Percentiles rank a stretch among this genome's conserved stretches.
phyloP scores from a whole-genome alignment of 441 rosid genomes.

The Cnidoscolus chayamansa region DNA sequence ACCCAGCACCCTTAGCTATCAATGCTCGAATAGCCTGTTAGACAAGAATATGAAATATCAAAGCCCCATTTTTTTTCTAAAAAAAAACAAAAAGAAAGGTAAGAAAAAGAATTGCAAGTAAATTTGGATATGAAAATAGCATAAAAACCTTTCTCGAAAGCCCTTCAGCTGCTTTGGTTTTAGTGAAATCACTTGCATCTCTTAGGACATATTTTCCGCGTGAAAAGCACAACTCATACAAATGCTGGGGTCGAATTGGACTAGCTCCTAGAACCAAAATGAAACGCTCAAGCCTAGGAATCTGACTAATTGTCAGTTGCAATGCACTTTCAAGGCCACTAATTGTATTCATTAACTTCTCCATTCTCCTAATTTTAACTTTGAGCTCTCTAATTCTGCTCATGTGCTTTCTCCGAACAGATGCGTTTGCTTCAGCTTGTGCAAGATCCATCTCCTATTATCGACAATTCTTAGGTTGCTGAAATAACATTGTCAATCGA shows the following conservation, averaged over 20 bases:
- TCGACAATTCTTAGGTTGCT: slow-evolving; percentile 33
- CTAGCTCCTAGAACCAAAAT: slow-evolving; percentile 68
- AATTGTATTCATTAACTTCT: slow-evolving; percentile 60
- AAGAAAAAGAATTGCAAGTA: neutral
- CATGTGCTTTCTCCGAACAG: slow-evolving; percentile 46
- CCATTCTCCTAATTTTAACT: slow-evolving; percentile 54
- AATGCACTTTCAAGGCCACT: slow-evolving; percentile 50
- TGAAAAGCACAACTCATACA: slow-evolving; percentile 55
- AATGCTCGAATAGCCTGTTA: slow-evolving; percentile 65
- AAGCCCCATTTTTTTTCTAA: neutral
- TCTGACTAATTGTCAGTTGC: slow-evolving; percentile 43
- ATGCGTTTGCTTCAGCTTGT: slow-evolving; percentile 41
- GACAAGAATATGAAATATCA: slow-evolving; percentile 10
- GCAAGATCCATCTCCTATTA: slow-evolving; percentile 48
- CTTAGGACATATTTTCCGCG: slow-evolving; percentile 29
- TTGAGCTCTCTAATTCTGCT: slow-evolving; percentile 70
- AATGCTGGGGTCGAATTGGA: slow-evolving; percentile 65
- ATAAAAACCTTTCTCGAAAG: slow-evolving; percentile 72
- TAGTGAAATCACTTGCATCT: slow-evolving; percentile 45
- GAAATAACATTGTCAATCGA: slow-evolving; percentile 8
- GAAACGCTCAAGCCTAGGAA: slow-evolving; percentile 44
- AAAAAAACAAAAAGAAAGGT: neutral
- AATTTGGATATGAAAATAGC: slow-evolving; percentile 12
- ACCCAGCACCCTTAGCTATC: slow-evolving; percentile 77
- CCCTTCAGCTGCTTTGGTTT: slow-evolving; percentile 59